Evolutionary conservation across 805 yeast species (phyloP), one percentile per base, ranked within the genome.

Genomic region (Candida easanensis): DNA sequence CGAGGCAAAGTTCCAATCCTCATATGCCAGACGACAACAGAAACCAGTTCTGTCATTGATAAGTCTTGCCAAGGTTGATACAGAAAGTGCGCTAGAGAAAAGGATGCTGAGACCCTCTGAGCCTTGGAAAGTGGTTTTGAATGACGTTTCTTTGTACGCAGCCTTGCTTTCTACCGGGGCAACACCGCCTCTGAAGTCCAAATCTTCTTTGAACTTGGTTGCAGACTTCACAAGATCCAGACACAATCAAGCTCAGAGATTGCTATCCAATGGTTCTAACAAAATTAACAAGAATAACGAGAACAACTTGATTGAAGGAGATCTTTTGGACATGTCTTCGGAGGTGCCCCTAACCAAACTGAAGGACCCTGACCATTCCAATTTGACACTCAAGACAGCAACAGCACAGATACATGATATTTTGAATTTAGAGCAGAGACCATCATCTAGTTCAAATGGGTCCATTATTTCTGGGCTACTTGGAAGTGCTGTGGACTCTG

Each of bases 61-160:
- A 4, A 39, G 42, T 26, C 44, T 48, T n/a, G 44, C 36, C 7
- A 48, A 41, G 18, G 32, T 38, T 15, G 44, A 38, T 16, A 20
- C 39, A 1, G 46, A 31, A 13, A 38, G 16, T 25, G 46, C 36
- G 6, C 34, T 35, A 21, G 46, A 44, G 44, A 44, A 45, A 36
- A 42, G 43, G 26, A 20, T 36, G 21, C 30, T 14, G 31, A 16
- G 37, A 22, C 20, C 39, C 16, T 11, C 36, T 8, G 56, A 53
- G 33, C 56, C 63, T 1, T 63, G 67, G 62, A 59, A 51, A 34
- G 56, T 59, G 4, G 55, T 65, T 8, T 53, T 67, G 54, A 66
- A 68, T 50, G 68, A 63, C 22, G 54, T 64, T 0, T 66, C 72
- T 1, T 50, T 67, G 34, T 63, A 61, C 33, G 73, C 73, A 4